phyloP scores from a whole-genome alignment of 306 rosid species.

The Lathyrus tuberosus region DNA sequence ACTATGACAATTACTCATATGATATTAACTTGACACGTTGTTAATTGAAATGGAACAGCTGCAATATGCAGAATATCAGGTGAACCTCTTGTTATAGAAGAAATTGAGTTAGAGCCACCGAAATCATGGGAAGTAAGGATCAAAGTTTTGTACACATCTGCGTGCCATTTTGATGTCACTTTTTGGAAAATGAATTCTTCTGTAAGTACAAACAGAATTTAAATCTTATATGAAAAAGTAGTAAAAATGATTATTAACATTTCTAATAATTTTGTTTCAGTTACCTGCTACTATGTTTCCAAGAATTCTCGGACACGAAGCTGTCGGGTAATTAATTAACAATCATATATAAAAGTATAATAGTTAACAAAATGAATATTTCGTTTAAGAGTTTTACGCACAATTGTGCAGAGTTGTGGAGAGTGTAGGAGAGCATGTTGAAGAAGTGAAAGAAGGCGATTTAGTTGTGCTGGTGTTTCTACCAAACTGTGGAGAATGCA shows the following conservation, averaged over 20 bases:
- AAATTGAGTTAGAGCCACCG: constrained; percentile 65
- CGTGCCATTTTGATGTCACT: constrained; percentile 60
- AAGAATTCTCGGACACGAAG: constrained; percentile 63
- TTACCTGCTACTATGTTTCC: constrained; percentile 32
- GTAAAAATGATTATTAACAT: no score
- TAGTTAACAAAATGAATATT: no score
- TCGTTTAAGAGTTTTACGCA: no score
- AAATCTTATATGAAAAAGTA: no score
- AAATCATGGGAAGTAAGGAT: constrained; percentile 61
- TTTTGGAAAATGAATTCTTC: constrained; percentile 48
- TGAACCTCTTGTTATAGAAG: constrained; percentile 57
- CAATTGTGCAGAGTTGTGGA: constrained; percentile 55
- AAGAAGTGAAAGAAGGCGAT: constrained; percentile 60
- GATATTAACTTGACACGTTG: neutral
- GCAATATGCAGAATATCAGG: constrained; percentile 62
- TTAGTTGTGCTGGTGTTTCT: constrained; percentile 61
- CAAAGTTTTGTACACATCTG: constrained; percentile 60
- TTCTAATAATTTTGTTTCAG: constrained; percentile 16
- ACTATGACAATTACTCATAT: neutral
- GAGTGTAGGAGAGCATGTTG: constrained; percentile 66
- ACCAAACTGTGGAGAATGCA: no score
- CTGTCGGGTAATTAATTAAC: constrained; percentile 51
- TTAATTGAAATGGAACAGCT: constrained; percentile 49
- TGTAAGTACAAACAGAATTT: no score
- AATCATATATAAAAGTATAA: no score